Evolutionary conservation across 352 stramenopile species (phyloP).

Genomic region (Phytopythium kandeliae): DNA sequence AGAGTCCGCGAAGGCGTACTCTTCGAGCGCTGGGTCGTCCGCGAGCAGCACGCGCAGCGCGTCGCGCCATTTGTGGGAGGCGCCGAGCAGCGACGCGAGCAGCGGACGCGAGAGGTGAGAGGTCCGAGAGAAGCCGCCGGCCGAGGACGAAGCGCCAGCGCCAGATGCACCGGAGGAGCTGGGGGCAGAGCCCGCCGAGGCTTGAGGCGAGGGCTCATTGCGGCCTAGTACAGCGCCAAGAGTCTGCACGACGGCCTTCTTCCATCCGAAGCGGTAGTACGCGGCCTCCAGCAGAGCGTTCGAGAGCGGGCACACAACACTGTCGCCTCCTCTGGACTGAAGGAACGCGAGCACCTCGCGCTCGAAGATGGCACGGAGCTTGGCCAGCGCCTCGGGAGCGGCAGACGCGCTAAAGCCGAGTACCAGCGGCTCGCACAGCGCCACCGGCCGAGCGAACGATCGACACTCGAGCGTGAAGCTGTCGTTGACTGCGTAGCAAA

Average conservation of each 20-base stretch:
- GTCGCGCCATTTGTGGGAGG: constrained; percentile 49
- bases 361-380: constrained; percentile 53
- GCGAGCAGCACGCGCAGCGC: constrained; percentile 42
- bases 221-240: constrained; percentile 30
- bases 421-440: constrained; percentile 47
- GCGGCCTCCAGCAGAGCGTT: constrained; percentile 32
- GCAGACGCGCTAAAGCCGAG: constrained; percentile 25
- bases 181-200: neutral
- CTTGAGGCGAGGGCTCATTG: constrained; percentile 9
- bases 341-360: constrained; percentile 55
- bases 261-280: constrained; percentile 58
- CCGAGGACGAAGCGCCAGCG: constrained; percentile 3
- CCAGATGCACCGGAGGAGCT: constrained; percentile 4
- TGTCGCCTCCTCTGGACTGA: constrained; percentile 26
- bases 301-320: constrained; percentile 39
- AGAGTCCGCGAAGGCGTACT: constrained; percentile 40
- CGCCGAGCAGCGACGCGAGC: constrained; percentile 44
- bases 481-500: constrained; percentile 45
- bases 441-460: constrained; percentile 32
- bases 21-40: constrained; percentile 50
- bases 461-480: constrained; percentile 27
- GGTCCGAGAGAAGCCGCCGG: constrained; percentile 36
- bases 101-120: constrained; percentile 31
- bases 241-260: constrained; percentile 38
- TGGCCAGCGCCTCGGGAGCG: constrained; percentile 11